phyloP scores from a whole-genome alignment of 768 basidiomycete species.

The Dacryopinax primogenitus region DNA sequence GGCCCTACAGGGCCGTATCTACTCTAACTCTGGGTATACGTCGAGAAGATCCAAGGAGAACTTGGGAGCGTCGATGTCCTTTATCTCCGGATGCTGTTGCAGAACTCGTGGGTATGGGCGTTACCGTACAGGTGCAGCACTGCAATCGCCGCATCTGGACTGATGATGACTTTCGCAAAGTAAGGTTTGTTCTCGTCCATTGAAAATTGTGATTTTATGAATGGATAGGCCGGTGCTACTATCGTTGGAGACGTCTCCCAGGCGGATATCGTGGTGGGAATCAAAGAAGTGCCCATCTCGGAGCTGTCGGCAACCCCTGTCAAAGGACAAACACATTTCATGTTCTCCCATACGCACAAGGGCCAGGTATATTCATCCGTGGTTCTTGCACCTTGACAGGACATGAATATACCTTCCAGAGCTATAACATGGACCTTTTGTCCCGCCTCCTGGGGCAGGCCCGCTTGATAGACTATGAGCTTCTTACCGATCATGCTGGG shows the following conservation, averaged over 20 bases:
- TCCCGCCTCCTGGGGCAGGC: conserved; percentile 40
- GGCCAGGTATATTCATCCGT: conserved; percentile 21
- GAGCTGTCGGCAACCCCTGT: conserved; percentile 39
- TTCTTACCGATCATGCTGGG: conserved; percentile 41
- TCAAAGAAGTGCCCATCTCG: conserved; percentile 69
- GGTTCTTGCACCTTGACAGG: neutral
- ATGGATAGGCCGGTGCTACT: conserved; percentile 59
- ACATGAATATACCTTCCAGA: conserved; percentile 31
- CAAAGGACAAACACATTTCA: conserved; percentile 54
- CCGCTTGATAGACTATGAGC: conserved; percentile 71
- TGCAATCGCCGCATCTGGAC: conserved; percentile 66
- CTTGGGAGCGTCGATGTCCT: conserved; percentile 81
- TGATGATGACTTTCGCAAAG: conserved; percentile 50
- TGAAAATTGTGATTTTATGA: neutral
- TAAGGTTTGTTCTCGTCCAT: conserved; percentile 25
- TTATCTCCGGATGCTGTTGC: conserved; percentile 64
- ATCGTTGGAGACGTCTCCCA: conserved; percentile 43
- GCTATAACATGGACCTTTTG: conserved; percentile 71
- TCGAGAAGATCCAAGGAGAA: conserved; percentile 62
- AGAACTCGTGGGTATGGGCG: conserved; percentile 44
- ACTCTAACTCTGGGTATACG: conserved; percentile 42
- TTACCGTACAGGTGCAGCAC: conserved; percentile 59
- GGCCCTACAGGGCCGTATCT: neutral
- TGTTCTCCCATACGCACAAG: conserved; percentile 88
- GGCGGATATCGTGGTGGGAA: conserved; percentile 69